These are phyloP conservation scores for Adansonia gregorii DNA, from an alignment of 441 rosid species.

Conservation along the genomic window DNA sequence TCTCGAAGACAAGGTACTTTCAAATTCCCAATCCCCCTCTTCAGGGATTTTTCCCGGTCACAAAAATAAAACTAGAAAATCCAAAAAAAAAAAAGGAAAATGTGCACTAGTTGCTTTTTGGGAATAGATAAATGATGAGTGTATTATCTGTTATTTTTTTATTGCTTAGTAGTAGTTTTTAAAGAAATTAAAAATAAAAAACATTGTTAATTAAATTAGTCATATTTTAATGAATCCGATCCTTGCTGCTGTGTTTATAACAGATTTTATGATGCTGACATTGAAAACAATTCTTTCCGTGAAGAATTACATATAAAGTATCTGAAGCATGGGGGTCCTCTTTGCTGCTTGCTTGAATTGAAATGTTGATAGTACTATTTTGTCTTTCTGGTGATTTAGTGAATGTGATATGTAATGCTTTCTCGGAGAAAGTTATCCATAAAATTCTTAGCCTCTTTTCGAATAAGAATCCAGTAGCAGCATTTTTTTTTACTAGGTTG, in stretches of 20 bases:
- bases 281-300: too few relatives aligned
- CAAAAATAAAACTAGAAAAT: not conserved
- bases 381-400: not conserved
- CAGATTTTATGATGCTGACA: not conserved
- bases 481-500: not conserved
- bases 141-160: not conserved
- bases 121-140: not conserved
- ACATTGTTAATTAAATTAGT: not conserved
- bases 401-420: not conserved
- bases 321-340: not conserved
- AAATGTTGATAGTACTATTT: not conserved
- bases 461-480: not conserved
- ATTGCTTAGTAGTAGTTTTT: not conserved
- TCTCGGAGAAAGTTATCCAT: not conserved
- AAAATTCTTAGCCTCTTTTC: not conserved
- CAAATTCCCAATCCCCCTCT: not conserved
- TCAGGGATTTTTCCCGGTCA: not conserved
- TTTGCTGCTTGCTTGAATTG: not conserved
- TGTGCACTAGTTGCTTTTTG: not conserved
- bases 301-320: not conserved
- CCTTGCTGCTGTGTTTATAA: not conserved
- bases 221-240: not conserved
- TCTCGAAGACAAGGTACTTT: constrained; percentile 60
- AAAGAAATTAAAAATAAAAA: not conserved
- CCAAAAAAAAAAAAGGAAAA: not conserved